Conservation (phyloP, 2,329 filamentous ascomycete species). For the Trichophyton mentagrophytes region DNA sequence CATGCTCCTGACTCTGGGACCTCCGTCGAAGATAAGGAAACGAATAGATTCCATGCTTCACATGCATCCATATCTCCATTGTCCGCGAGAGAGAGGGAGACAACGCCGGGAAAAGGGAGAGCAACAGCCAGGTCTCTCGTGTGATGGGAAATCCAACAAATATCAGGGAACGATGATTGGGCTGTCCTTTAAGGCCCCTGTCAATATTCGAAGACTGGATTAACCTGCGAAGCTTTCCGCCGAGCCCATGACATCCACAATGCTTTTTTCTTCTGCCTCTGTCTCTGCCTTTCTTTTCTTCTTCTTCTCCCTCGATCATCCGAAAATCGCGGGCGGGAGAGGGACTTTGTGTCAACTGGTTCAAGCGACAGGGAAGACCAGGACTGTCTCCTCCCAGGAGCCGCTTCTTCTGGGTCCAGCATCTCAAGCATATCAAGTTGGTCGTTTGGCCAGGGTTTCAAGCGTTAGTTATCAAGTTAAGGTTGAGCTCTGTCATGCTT, state of each 20-base stretch:
- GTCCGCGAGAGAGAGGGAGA: background rate
- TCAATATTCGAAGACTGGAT: background rate
- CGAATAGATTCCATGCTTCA: background rate
- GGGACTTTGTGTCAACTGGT: background rate
- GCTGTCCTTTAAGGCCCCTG: background rate
- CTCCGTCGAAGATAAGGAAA: background rate
- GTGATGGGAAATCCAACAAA: background rate
- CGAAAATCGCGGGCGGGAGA: background rate
- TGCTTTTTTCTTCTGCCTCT: background rate
- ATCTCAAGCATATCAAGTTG: too few species aligned
- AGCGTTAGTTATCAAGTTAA: background rate
- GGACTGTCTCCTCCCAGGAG: background rate
- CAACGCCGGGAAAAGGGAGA: background rate
- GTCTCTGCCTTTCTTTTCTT: background rate
- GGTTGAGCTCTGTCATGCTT: background rate
- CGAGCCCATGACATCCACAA: background rate
- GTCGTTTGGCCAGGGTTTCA: background rate
- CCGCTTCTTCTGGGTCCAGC: background rate
- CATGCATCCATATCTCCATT: background rate
- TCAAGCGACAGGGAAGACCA: background rate
- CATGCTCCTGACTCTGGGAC: background rate
- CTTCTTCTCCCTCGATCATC: background rate
- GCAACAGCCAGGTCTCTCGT: background rate
- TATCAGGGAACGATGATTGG: background rate
- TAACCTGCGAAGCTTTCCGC: slow-evolving; percentile 1